Conservation (phyloP, 768 basidiomycete genomes). For the Phanerochaete carnosa region DNA sequence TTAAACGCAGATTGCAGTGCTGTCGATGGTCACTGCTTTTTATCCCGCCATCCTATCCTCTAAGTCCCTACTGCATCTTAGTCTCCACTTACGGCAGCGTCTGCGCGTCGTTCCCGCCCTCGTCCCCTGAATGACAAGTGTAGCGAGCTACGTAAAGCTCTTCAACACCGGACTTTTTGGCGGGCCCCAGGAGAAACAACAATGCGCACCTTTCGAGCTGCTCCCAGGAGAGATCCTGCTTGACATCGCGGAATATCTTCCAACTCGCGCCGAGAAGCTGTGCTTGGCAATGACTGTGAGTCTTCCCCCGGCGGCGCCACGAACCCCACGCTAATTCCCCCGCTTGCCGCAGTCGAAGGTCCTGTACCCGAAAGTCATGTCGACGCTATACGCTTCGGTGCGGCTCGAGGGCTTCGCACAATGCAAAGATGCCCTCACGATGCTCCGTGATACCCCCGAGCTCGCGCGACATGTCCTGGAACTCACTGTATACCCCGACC, state of each 20-base stretch:
- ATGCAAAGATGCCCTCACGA: conserved; percentile 58
- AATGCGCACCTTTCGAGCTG: conserved; percentile 11
- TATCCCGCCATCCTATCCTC: neutral
- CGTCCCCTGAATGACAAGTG: conserved; percentile 4
- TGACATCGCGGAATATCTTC: conserved; percentile 56
- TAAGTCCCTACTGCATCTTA: neutral
- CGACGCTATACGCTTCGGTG: conserved; percentile 59
- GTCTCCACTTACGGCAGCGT: neutral
- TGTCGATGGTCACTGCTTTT: neutral
- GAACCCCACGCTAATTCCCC: neutral
- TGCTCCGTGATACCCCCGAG: conserved; percentile 52
- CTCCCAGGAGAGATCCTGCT: conserved; percentile 63
- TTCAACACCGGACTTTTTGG: conserved; percentile 3
- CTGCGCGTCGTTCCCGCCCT: neutral
- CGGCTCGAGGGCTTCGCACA: conserved; percentile 52
- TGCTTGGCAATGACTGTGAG: conserved; percentile 60
- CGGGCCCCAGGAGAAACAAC: neutral
- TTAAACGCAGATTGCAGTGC: conserved; percentile 3
- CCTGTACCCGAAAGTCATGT: conserved; percentile 36
- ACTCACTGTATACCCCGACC: conserved; percentile 46
- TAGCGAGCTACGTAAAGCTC: conserved; percentile 2
- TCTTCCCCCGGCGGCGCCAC: conserved; percentile 10
- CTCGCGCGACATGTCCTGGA: conserved; percentile 68
- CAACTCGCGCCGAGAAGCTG: conserved; percentile 51
- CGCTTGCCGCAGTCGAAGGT: neutral